phyloP scores from a whole-genome alignment of 106 monocot genomes.

The Dioscorea alata region DNA sequence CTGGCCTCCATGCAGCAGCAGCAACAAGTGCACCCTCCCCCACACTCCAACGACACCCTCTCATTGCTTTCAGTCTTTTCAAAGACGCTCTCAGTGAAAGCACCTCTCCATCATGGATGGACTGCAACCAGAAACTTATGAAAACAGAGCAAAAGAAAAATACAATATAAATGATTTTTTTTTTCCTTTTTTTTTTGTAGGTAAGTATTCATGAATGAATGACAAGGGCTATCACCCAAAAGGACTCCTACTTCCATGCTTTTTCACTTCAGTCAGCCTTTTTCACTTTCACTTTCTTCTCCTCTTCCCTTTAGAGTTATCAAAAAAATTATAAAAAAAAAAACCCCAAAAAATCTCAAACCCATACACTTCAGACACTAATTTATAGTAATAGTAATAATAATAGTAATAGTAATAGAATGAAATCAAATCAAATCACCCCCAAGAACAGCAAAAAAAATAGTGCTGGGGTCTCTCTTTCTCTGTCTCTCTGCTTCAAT shows the following conservation, averaged over 20 bases:
- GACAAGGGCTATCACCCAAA: slow-evolving; percentile 1
- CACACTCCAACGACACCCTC: slow-evolving; percentile 2
- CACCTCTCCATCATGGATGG: slow-evolving; percentile 9
- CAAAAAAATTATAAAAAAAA: not conserved
- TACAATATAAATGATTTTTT: not conserved
- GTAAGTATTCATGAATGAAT: slow-evolving; percentile 7
- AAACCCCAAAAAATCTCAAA: slow-evolving; percentile 18
- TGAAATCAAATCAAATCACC: slow-evolving; percentile 10
- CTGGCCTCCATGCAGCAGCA: slow-evolving; percentile 1
- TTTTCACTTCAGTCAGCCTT: slow-evolving; percentile 16
- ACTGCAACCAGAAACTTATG: not conserved
- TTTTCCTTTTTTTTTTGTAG: not conserved
- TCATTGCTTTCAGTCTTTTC: slow-evolving; percentile 14
- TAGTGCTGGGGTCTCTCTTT: slow-evolving; percentile 10
- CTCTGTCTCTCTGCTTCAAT: not conserved
- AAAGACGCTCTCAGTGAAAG: slow-evolving; percentile 5
- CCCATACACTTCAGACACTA: slow-evolving; percentile 14
- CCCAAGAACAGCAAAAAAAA: slow-evolving; percentile 11
- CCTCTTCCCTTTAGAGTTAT: slow-evolving; percentile 7
- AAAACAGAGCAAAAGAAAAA: not conserved
- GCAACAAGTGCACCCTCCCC: slow-evolving; percentile 3
- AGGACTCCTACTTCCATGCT: slow-evolving; percentile 6
- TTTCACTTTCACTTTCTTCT: slow-evolving; percentile 11
- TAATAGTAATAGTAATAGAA: not conserved
- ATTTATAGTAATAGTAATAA: not conserved